Evolutionary conservation across 495 filamentous ascomycete species (phyloP), one percentile per base, ranked within the genome.

Genomic region (Chaetomium fimeti): DNA sequence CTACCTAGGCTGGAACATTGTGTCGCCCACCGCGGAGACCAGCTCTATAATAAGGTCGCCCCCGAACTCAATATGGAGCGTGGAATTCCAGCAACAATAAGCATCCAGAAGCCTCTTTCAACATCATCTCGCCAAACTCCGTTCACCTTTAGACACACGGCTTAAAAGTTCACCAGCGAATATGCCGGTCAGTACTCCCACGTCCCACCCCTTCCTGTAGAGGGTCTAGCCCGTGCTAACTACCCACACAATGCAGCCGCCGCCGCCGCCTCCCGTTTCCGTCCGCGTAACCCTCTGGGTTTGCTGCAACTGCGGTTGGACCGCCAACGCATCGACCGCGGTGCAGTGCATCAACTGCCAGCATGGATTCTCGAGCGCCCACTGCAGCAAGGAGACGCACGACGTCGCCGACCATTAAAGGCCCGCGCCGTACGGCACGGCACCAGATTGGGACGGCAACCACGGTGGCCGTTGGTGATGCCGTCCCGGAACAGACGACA

Each of bases 341-440:
- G 40, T 47, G 13, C 57, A 59, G 40, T 59, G 57, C 57, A 29
- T 32, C 40, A 59, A 32, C 57, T 59, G 57, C 57, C 24, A 59
- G 4, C 57, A 59, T n/a, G 27, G 16, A 2, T 22, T 45, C 22
- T 0, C 11, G 24, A 11, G 2, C 9, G n/a, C 8, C 25, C 45
- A 38, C 49, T 20, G 49, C 45, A 49, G n/a, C 49, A 43, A 42
- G 36, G 40, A 45, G 60, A 15, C 6, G n/a, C 7, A 59, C 32
- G 4, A 13, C 8, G 20, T 27, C 24, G 36, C 32, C 18, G n/a
- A 9, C 45, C 45, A 8, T n/a, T 49, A 49, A n/a, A 49, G n/a
- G n/a, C n/a, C n/a, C 43, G 15, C n/a, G 32, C 32, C 32, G 8
- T 36, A 36, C 32, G 32, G 32, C 32, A 9, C 8, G 12, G 32